phyloP scores from a whole-genome alignment of 2,329 filamentous ascomycete genomes.

The Catunica adiposa region DNA sequence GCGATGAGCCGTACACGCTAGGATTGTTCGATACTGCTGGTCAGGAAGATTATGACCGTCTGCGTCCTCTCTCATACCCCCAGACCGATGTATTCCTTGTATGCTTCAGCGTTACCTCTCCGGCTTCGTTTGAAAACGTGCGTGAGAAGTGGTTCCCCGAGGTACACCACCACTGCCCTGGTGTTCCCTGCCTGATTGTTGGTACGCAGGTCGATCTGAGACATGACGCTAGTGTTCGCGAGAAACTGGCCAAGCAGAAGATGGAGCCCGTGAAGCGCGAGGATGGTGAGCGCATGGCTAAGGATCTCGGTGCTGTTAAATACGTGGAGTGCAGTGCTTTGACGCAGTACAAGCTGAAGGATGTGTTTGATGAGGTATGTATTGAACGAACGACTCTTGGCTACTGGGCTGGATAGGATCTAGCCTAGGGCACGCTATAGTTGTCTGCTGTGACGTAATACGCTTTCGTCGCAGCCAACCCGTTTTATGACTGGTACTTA shows the following conservation, averaged over 20 bases:
- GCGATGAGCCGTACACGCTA: slow-evolving; percentile 93
- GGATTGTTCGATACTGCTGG: slow-evolving; percentile 97
- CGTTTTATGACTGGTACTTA: neutral
- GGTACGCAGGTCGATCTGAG: slow-evolving; percentile 94
- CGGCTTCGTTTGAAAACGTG: slow-evolving; percentile 97
- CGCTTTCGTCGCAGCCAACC: neutral
- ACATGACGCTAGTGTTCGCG: slow-evolving; percentile 70
- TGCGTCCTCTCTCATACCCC: slow-evolving; percentile 90
- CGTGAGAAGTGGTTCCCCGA: slow-evolving; percentile 98
- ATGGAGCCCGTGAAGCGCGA: slow-evolving; percentile 86
- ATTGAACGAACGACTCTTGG: neutral
- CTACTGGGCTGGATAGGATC: neutral
- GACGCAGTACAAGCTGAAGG: slow-evolving; percentile 97
- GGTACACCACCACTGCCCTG: slow-evolving; percentile 95
- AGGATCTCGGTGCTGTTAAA: slow-evolving; percentile 92
- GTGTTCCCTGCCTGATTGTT: slow-evolving; percentile 92
- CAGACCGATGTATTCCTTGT: slow-evolving; percentile 98
- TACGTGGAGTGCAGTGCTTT: slow-evolving; percentile 97
- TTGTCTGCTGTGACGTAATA: too few species aligned
- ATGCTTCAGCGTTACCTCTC: slow-evolving; percentile 95
- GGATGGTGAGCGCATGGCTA: slow-evolving; percentile 90
- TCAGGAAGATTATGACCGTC: slow-evolving; percentile 97
- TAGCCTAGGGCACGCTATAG: neutral
- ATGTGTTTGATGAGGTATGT: slow-evolving; percentile 94
- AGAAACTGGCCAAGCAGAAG: slow-evolving; percentile 90